These are phyloP conservation scores for Penicillium argentinense DNA, from an alignment of 495 filamentous ascomycete genomes.

Conservation along the genomic window DNA sequence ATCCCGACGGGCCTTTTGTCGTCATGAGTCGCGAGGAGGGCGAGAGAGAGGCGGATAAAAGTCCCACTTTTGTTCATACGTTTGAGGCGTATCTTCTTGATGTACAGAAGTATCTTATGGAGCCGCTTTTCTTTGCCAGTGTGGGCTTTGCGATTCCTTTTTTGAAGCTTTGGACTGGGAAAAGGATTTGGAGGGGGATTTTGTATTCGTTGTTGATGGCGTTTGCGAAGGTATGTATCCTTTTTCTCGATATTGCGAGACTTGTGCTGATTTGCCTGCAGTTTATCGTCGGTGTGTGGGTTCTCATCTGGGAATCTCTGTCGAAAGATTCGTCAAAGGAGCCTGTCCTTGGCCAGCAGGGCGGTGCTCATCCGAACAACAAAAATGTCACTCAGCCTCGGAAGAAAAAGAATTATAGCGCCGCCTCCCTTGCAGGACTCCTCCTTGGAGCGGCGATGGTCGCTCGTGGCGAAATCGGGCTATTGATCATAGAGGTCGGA, in stretches of 20 bases:
- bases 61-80: constrained; percentile 34
- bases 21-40: constrained; percentile 34
- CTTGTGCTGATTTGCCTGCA: background rate
- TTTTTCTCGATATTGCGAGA: background rate
- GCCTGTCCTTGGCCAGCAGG: background rate
- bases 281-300: constrained; percentile 34
- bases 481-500: constrained; percentile 69
- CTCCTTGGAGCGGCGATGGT: constrained; percentile 63
- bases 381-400: background rate
- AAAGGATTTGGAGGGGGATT: constrained; percentile 66
- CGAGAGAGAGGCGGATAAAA: constrained; percentile 42
- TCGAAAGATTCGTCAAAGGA: background rate
- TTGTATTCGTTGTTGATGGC: constrained; percentile 68
- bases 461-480: constrained; percentile 74
- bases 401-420: background rate
- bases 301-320: constrained; percentile 23
- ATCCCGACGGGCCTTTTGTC: constrained; percentile 31
- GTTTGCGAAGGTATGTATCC: constrained; percentile 51
- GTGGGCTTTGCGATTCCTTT: constrained; percentile 78
- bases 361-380: background rate
- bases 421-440: constrained; percentile 48
- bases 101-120: constrained; percentile 55
- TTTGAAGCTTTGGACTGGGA: constrained; percentile 58
- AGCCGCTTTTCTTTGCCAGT: constrained; percentile 70
- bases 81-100: constrained; percentile 31